Conservation (phyloP, 805 yeast genomes). For the Candida cerambycidarum region DNA sequence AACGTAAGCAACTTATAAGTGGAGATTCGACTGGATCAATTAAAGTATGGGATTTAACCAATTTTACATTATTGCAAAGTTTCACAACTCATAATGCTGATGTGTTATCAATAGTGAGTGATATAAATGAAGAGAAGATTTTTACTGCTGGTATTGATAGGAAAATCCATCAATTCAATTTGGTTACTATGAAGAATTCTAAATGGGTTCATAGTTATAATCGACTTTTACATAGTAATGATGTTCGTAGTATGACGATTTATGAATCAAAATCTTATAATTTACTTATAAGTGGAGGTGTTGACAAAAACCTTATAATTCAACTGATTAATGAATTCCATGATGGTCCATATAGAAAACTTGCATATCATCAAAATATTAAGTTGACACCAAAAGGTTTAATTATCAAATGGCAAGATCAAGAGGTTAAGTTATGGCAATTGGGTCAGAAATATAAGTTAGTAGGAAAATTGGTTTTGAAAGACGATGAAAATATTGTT, state of each 20-base stretch:
- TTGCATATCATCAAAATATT: slow-evolving; percentile 59
- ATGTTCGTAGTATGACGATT: slow-evolving; percentile 72
- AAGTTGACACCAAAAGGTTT: slow-evolving; percentile 45
- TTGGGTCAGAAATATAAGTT: slow-evolving; percentile 49
- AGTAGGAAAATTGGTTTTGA: slow-evolving; percentile 61
- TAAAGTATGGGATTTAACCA: slow-evolving; percentile 87
- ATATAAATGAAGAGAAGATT: slow-evolving; percentile 58
- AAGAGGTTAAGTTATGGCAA: slow-evolving; percentile 78
- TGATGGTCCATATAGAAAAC: slow-evolving; percentile 68
- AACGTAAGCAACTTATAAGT: slow-evolving; percentile 73
- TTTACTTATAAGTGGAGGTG: slow-evolving; percentile 79
- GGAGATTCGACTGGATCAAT: slow-evolving; percentile 96
- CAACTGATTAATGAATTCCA: slow-evolving; percentile 67
- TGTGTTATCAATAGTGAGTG: slow-evolving; percentile 69
- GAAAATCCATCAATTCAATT: slow-evolving; percentile 72
- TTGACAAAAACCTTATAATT: slow-evolving; percentile 66
- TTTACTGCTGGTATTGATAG: slow-evolving; percentile 94
- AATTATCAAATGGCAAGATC: slow-evolving; percentile 79
- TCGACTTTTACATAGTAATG: slow-evolving; percentile 82
- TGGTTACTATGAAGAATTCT: slow-evolving; percentile 34
- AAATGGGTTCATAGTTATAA: slow-evolving; percentile 79
- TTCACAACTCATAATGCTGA: slow-evolving; percentile 90
- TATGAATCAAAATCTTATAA: slow-evolving; percentile 68
- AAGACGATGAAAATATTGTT: slow-evolving; percentile 80
- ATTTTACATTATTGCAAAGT: slow-evolving; percentile 74